These are phyloP conservation scores for Rhynchosporium graminicola DNA, from an alignment of 2,329 filamentous ascomycete species.

Conservation along the genomic window DNA sequence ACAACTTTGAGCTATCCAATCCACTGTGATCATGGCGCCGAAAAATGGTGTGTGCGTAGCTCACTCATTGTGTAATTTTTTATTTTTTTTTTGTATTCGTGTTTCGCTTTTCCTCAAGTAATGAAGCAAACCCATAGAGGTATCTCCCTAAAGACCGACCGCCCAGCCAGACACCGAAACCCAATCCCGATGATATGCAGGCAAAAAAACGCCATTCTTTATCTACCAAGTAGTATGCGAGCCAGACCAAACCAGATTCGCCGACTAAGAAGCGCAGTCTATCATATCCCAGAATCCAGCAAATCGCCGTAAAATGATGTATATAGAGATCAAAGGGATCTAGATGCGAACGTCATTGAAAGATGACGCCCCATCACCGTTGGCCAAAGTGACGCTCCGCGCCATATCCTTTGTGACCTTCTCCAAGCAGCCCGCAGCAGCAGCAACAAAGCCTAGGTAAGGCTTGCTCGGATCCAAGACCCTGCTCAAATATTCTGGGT, in stretches of 20 bases:
- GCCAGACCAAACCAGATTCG: not conserved
- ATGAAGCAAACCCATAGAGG: not conserved
- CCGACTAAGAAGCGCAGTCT: too few relatives aligned
- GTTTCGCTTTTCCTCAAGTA: not conserved
- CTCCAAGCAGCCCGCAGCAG: constrained; percentile 48
- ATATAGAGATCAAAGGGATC: not conserved
- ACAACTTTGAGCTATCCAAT: too few relatives aligned
- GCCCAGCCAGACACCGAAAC: too few relatives aligned
- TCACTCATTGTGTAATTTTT: not conserved
- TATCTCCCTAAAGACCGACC: too few relatives aligned
- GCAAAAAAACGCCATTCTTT: not conserved
- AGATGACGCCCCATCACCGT: constrained; percentile 4
- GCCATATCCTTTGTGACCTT: constrained; percentile 30
- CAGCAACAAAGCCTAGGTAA: constrained; percentile 84
- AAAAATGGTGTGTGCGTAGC: constrained; percentile 7
- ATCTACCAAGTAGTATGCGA: constrained; percentile 4
- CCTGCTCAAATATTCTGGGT: constrained; percentile 80
- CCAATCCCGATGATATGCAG: too few relatives aligned
- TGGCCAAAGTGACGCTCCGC: not conserved
- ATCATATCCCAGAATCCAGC: not conserved
- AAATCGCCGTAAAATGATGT: not conserved
- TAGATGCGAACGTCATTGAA: constrained; percentile 19
- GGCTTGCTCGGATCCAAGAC: constrained; percentile 74
- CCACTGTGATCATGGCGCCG: too few relatives aligned
- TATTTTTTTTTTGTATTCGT: not conserved